A percentile compares a stretch with the other conserved stretches of the same genome.
Conservation (phyloP, 2,329 filamentous ascomycete genomes). For the Fusarium ramigenum region DNA sequence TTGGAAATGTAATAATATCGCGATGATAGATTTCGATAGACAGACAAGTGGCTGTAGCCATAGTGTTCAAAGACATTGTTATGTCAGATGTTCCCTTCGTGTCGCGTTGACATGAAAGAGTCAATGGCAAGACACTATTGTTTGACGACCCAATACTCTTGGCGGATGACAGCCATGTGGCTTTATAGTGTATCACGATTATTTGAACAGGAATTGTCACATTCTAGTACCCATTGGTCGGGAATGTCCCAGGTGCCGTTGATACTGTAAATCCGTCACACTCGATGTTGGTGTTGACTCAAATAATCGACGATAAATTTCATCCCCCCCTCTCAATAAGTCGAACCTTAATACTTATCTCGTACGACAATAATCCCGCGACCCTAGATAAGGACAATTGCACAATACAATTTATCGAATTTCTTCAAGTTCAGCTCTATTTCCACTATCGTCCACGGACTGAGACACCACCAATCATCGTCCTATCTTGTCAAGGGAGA, state of each 20-base stretch:
- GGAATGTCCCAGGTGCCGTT: not conserved
- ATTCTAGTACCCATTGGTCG: not conserved
- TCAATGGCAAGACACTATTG: not conserved
- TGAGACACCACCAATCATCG: constrained; percentile 21
- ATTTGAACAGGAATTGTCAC: not conserved
- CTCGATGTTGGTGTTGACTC: not conserved
- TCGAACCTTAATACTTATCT: no score
- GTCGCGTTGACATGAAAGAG: not conserved
- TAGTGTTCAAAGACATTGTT: no score
- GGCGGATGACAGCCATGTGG: not conserved
- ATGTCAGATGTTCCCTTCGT: not conserved
- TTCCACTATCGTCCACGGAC: not conserved
- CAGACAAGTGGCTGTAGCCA: fast-evolving
- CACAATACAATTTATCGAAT: constrained; percentile 10
- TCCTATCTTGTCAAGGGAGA: constrained; percentile 14
- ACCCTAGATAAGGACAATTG: not conserved
- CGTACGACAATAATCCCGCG: not conserved
- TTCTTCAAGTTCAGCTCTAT: constrained; percentile 16
- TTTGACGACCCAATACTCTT: not conserved
- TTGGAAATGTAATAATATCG: no score
- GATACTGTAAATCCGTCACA: not conserved
- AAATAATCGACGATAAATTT: not conserved
- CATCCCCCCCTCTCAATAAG: not conserved
- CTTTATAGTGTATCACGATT: not conserved
- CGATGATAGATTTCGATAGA: not conserved